Evolutionary conservation across 768 basidiomycete genomes (phyloP).

Genomic region (Termitomyces sp.): DNA sequence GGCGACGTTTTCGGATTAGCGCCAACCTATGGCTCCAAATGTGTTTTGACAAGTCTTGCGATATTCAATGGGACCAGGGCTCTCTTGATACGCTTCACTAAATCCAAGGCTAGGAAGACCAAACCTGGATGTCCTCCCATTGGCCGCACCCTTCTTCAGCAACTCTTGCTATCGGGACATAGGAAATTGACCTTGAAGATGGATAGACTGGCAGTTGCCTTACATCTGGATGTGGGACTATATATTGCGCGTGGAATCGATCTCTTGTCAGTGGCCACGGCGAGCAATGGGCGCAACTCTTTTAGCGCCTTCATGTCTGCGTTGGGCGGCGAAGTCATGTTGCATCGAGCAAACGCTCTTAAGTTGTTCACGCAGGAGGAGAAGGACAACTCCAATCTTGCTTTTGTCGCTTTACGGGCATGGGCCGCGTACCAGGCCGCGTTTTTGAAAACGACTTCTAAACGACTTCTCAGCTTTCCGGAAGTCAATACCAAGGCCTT

Average conservation of each 20-base stretch:
- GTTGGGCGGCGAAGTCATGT: slow-evolving; percentile 31
- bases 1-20: slow-evolving; percentile 36
- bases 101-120: slow-evolving; percentile 7
- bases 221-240: slow-evolving; percentile 36
- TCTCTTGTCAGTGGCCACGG: slow-evolving; percentile 29
- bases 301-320: slow-evolving; percentile 27
- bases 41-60: slow-evolving; percentile 33
- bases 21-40: slow-evolving; percentile 33
- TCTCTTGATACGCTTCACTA: slow-evolving; percentile 30
- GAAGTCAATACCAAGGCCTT: slow-evolving; percentile 25
- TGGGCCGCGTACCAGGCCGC: slow-evolving; percentile 42
- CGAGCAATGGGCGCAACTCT: slow-evolving; percentile 24
- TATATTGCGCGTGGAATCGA: slow-evolving; percentile 35
- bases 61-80: slow-evolving; percentile 33
- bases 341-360: slow-evolving; percentile 24
- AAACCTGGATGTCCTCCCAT: background rate
- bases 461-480: slow-evolving; percentile 5
- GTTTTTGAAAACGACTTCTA: slow-evolving; percentile 17
- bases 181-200: slow-evolving; percentile 40
- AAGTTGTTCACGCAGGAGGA: slow-evolving; percentile 29
- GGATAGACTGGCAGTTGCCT: slow-evolving; percentile 39
- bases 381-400: slow-evolving; percentile 5
- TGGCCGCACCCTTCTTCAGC: slow-evolving; percentile 23
- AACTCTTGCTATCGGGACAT: slow-evolving; percentile 26
- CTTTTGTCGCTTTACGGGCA: slow-evolving; percentile 34